Base-by-base conservation (phyloP, 2,329 filamentous ascomycete species). In the Sporothrix pallida region DNA sequence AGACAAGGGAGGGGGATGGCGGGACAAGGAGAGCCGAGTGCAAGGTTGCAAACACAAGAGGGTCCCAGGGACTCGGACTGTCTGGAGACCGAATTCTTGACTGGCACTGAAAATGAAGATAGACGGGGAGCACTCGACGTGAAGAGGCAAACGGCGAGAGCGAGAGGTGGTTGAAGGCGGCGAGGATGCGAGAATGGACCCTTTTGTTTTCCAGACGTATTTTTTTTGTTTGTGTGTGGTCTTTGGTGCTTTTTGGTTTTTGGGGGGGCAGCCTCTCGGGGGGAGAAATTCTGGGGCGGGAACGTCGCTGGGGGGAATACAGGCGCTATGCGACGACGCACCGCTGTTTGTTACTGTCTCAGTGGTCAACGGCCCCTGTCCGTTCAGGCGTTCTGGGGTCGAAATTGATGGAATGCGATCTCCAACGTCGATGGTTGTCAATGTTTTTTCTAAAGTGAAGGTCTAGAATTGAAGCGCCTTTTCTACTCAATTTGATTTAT, bases 141-240 rank as follows among this genome's bases (percentile, higher is more conserved):
- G 20, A 46, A 2, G 6, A 52, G 44, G 46, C 23, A 68, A 37
- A 10, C 15, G 65, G 23, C 44, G 65, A 17, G 48, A 31, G 65
- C 26, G 37, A 52, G 65, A 46, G 10, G 65, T 68, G 46, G 65
- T 68, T 7, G 46, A 68, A 26, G 65, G 46, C 63, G 15, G 63
- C 46, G 48, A 68, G 8, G 20, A 37, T 37, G 31, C 31, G 31
- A 37, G 31, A 15, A 20, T n/a, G 15, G 26, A 20, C 67, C 67
- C 26, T 69, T 54, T 69, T 69, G 48, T 54, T 54, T 69, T 54
- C 26, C 17, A 42, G 48, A 13, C 37, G 60, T 37, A 37, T 37
- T 60, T 70, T 70, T 44, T 68, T 70, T 60, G 37, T 17, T 37
- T 70, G 52, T 46, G 68, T 70, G 52, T 56, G 42, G 68, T 70